These are phyloP conservation scores for Tricholoma saponaceum DNA, from an alignment of 768 basidiomycete genomes.

Conservation along the genomic window DNA sequence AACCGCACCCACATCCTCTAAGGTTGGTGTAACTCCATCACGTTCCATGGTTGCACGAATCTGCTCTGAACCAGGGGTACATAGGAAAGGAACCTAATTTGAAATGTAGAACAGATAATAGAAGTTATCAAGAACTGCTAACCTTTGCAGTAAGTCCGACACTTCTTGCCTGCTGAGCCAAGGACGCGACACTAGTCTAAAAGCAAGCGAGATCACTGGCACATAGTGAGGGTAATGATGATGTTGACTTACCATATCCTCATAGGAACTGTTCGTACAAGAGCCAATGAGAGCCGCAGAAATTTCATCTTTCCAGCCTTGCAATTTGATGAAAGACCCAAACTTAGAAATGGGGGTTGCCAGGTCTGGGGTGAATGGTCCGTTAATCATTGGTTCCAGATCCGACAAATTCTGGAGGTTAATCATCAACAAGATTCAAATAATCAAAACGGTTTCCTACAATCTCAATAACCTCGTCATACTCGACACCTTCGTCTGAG, in stretches of 20 bases:
- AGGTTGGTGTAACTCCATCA: conserved; percentile 75
- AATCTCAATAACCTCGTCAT: conserved; percentile 93
- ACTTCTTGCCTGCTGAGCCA: conserved; percentile 84
- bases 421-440: conserved; percentile 1
- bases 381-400: conserved; percentile 90
- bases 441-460: conserved; percentile 39
- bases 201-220: conserved; percentile 6
- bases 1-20: conserved; percentile 88
- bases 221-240: not conserved
- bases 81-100: conserved; percentile 72
- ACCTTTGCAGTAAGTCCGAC: conserved; percentile 79
- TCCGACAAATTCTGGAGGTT: conserved; percentile 71
- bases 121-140: conserved; percentile 5
- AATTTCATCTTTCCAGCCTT: conserved; percentile 92
- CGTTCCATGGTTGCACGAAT: conserved; percentile 97
- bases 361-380: conserved; percentile 96
- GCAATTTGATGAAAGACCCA: conserved; percentile 68
- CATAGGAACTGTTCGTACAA: conserved; percentile 99
- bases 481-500: conserved; percentile 86
- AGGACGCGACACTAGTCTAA: conserved; percentile 86
- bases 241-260: conserved; percentile 69
- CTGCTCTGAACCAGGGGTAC: conserved; percentile 91
- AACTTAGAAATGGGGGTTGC: conserved; percentile 93
- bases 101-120: conserved; percentile 5
- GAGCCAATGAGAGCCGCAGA: conserved; percentile 93